Conservation (phyloP, 225 moss, liverwort and hornwort species). For the Physcomitrellopsis africana region DNA sequence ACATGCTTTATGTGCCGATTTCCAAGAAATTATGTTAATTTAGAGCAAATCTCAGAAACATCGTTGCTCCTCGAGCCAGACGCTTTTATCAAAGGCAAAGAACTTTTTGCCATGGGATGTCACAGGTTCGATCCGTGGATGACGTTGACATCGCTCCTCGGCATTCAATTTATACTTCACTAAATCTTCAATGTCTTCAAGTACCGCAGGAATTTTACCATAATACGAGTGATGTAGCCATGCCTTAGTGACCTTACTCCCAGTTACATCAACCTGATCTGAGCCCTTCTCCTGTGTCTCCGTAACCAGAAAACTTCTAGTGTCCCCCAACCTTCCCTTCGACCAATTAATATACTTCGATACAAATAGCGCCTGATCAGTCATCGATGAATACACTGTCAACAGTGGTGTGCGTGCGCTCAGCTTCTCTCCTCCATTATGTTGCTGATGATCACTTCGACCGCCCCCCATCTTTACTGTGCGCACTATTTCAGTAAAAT, state of each 20-base stretch:
- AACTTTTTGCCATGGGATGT: background rate
- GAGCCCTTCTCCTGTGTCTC: background rate
- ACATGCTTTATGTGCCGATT: no score
- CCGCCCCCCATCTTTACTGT: background rate
- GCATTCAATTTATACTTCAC: background rate
- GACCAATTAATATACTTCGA: background rate
- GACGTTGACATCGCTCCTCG: background rate
- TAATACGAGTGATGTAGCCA: constrained; percentile 24
- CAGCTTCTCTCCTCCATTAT: no score
- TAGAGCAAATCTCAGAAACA: background rate
- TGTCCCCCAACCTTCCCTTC: background rate
- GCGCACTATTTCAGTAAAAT: background rate
- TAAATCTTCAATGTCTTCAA: constrained; percentile 6
- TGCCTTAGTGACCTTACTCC: background rate
- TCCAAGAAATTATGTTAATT: no score
- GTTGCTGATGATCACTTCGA: background rate
- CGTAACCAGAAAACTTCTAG: background rate
- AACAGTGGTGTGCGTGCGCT: background rate
- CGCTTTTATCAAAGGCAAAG: background rate
- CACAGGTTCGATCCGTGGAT: background rate
- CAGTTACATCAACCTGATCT: constrained; percentile 20
- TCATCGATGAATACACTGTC: background rate
- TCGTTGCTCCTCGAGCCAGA: background rate
- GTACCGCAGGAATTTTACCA: background rate
- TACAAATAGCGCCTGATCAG: background rate